phyloP scores from a whole-genome alignment of 208 protist species.

The Leishmania lainsoni region DNA sequence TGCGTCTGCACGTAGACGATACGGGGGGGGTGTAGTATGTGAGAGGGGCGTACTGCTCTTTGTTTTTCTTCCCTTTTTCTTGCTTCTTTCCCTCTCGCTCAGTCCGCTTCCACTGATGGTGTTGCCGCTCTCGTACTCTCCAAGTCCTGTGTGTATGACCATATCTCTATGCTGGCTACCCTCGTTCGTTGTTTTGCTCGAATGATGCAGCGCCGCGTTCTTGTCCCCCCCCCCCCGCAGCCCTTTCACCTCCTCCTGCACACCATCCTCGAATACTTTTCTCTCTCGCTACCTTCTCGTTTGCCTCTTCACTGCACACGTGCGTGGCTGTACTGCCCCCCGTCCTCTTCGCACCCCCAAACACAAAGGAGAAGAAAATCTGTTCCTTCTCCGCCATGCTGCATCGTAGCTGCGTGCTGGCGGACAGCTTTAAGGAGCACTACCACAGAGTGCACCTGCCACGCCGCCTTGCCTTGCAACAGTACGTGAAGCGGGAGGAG shows the following conservation, averaged over 20 bases:
- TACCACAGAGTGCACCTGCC: conserved; percentile 90
- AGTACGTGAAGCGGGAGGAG: conserved; percentile 63
- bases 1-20: background rate
- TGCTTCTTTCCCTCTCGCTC: background rate
- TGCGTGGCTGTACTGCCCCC: background rate
- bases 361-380: too few species aligned
- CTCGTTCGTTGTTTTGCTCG: background rate
- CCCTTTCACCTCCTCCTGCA: background rate
- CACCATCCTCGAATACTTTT: too few species aligned
- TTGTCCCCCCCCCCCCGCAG: too few species aligned
- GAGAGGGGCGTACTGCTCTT: background rate
- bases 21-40: background rate
- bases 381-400: conserved; percentile 44
- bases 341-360: background rate
- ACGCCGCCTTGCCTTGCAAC: conserved; percentile 74
- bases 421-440: conserved; percentile 89
- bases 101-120: background rate
- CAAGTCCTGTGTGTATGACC: background rate
- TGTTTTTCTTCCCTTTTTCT: background rate
- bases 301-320: background rate
- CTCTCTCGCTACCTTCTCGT: background rate
- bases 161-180: background rate
- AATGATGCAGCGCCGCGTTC: background rate
- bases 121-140: background rate
- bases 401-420: conserved; percentile 41